Evolutionary conservation across 2,329 filamentous ascomycete species (phyloP).

Genomic region (Verticillium albo-atrum): DNA sequence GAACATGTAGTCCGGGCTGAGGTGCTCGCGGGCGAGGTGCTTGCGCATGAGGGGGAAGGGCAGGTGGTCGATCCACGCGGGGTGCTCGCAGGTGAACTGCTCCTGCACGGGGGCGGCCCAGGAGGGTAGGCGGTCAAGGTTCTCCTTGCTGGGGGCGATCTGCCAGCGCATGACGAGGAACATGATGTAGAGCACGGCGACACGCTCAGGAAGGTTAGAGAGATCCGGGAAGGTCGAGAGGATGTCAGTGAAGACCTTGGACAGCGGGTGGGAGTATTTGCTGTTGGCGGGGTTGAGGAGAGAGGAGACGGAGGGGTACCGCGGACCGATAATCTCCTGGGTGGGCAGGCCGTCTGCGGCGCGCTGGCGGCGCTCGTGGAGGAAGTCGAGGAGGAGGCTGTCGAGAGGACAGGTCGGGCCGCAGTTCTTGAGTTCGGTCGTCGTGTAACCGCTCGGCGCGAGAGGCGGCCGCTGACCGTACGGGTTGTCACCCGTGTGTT

Average conservation of each 20-base stretch:
- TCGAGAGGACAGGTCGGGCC: constrained; percentile 73
- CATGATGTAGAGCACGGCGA: constrained; percentile 81
- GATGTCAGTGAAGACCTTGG: constrained; percentile 82
- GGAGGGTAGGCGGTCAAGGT: constrained; percentile 71
- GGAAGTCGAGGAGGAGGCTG: constrained; percentile 73
- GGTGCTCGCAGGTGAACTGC: constrained; percentile 66
- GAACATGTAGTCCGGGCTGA: constrained; percentile 54
- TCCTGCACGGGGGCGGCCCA: constrained; percentile 64
- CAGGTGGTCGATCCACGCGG: constrained; percentile 78
- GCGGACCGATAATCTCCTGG: constrained; percentile 67
- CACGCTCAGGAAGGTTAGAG: constrained; percentile 71
- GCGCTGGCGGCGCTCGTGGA: constrained; percentile 63
- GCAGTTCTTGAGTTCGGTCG: constrained; percentile 51
- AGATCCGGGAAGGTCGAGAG: constrained; percentile 79
- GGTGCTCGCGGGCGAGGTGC: constrained; percentile 48
- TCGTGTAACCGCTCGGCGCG: background rate
- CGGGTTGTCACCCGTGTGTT: background rate
- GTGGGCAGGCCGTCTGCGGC: constrained; percentile 60
- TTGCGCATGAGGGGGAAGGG: constrained; percentile 78
- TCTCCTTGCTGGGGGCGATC: constrained; percentile 72
- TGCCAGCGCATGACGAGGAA: constrained; percentile 85
- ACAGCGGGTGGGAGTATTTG: constrained; percentile 67
- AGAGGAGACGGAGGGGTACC: constrained; percentile 75
- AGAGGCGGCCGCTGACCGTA: background rate
- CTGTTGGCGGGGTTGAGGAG: constrained; percentile 67